These are phyloP conservation scores for Albugo candida DNA, from an alignment of 352 stramenopile genomes.

Conservation along the genomic window DNA sequence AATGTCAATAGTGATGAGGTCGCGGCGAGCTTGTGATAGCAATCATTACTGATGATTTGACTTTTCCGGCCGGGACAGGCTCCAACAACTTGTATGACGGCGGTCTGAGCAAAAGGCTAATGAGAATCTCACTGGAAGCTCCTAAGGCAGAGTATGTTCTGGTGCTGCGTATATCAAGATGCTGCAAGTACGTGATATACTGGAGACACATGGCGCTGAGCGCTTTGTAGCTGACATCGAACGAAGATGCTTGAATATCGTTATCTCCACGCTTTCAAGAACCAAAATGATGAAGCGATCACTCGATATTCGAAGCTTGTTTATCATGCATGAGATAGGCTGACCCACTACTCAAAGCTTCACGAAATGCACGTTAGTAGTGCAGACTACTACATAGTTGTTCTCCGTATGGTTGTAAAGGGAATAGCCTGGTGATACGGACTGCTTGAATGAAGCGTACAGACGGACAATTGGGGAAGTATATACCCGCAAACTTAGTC, in stretches of 20 bases:
- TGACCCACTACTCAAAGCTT: slow-evolving; percentile 40
- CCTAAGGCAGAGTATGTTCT: slow-evolving; percentile 42
- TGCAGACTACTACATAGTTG: slow-evolving; percentile 43
- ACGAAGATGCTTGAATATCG: slow-evolving; percentile 19
- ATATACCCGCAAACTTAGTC: slow-evolving; percentile 75
- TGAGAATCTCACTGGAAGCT: background rate
- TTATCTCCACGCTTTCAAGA: slow-evolving; percentile 14
- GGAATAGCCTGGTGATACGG: slow-evolving; percentile 67
- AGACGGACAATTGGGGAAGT: slow-evolving; percentile 62
- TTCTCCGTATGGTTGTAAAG: slow-evolving; percentile 45
- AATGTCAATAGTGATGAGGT: background rate
- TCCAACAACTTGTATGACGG: too few relatives aligned
- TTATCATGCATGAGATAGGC: slow-evolving; percentile 25
- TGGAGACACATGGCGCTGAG: slow-evolving; percentile 31
- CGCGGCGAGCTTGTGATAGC: background rate
- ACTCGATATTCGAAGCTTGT: slow-evolving; percentile 17
- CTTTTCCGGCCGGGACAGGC: background rate
- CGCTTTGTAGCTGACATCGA: slow-evolving; percentile 31
- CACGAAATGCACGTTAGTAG: slow-evolving; percentile 38
- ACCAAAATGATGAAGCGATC: slow-evolving; percentile 10
- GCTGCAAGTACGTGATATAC: slow-evolving; percentile 41
- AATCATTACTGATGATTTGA: background rate
- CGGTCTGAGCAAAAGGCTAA: background rate
- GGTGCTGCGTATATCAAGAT: slow-evolving; percentile 61
- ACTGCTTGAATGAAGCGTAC: slow-evolving; percentile 74